These are phyloP conservation scores for Colletotrichum horii DNA, from an alignment of 2,329 filamentous ascomycete species.

Conservation along the genomic window DNA sequence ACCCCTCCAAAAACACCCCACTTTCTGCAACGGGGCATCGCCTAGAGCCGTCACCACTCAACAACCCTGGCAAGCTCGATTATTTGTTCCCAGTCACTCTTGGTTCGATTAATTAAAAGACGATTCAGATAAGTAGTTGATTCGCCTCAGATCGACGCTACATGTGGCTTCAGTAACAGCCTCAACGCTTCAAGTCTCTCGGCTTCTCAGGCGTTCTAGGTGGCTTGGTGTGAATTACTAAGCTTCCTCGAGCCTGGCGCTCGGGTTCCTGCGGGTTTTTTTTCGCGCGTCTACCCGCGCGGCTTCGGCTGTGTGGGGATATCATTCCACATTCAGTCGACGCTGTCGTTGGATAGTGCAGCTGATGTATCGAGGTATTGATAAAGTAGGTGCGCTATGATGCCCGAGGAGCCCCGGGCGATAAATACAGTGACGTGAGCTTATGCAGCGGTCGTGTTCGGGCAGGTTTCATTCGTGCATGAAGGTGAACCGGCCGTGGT, in stretches of 20 bases:
- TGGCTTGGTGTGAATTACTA: not conserved
- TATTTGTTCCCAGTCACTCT: not conserved
- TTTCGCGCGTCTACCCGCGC: not conserved
- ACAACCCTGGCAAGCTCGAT: not conserved
- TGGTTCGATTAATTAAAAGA: not conserved
- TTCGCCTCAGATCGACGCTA: not conserved
- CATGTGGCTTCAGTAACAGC: not conserved
- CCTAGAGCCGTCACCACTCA: not conserved
- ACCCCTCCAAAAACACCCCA: slow-evolving; percentile 12
- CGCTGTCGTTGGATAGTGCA: not conserved
- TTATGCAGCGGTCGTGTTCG: not conserved
- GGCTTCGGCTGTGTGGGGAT: not conserved
- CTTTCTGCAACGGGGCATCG: slow-evolving; percentile 4
- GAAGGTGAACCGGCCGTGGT: not conserved
- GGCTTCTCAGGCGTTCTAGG: not conserved
- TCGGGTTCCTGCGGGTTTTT: not conserved
- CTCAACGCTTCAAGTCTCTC: not conserved
- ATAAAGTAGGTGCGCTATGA: not conserved
- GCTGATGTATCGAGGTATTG: not conserved
- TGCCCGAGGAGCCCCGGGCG: not conserved
- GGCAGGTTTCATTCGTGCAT: not conserved
- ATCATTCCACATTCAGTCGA: not conserved
- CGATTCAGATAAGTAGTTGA: not conserved
- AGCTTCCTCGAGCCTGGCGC: not conserved
- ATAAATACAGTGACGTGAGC: not conserved